Conservation (phyloP, 2,329 filamentous ascomycete genomes). For the Cladorrhinum sp. region DNA sequence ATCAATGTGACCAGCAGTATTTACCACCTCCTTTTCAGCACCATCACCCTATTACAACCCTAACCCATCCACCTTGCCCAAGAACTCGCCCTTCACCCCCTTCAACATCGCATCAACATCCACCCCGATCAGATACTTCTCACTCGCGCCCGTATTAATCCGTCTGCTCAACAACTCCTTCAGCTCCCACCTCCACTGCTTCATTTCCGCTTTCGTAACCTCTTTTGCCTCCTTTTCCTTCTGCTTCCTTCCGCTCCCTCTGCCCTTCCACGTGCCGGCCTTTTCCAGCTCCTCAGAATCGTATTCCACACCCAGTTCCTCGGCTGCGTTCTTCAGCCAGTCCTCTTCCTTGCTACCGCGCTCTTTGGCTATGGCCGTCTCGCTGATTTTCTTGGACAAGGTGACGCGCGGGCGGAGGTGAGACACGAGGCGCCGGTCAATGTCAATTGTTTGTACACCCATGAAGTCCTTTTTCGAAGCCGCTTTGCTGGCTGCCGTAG, state of each 20-base stretch:
- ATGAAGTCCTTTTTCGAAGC: conserved; percentile 43
- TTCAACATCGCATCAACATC: conserved; percentile 70
- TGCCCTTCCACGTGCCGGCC: conserved; percentile 59
- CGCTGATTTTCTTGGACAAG: conserved; percentile 83
- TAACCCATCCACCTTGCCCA: conserved; percentile 51
- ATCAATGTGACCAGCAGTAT: no score
- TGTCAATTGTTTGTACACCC: conserved; percentile 75
- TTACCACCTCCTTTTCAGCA: no score
- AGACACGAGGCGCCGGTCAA: conserved; percentile 75
- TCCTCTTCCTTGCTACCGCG: conserved; percentile 80
- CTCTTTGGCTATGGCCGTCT: conserved; percentile 79
- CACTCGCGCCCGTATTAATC: conserved; percentile 84
- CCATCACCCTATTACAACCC: conserved; percentile 34
- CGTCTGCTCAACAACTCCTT: conserved; percentile 66
- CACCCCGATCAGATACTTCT: conserved; percentile 76
- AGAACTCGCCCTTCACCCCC: conserved; percentile 63
- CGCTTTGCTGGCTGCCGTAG: conserved; percentile 40
- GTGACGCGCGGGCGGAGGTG: conserved; percentile 73
- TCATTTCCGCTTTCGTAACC: conserved; percentile 71
- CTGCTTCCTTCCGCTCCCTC: conserved; percentile 69
- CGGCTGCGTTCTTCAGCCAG: conserved; percentile 79
- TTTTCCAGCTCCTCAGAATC: conserved; percentile 81
- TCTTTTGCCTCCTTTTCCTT: conserved; percentile 68
- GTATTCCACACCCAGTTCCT: conserved; percentile 91
- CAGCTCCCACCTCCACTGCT: conserved; percentile 67